These are phyloP conservation scores for Zygoascus hellenicus DNA, from an alignment of 1,139 yeast species.

Conservation along the genomic window DNA sequence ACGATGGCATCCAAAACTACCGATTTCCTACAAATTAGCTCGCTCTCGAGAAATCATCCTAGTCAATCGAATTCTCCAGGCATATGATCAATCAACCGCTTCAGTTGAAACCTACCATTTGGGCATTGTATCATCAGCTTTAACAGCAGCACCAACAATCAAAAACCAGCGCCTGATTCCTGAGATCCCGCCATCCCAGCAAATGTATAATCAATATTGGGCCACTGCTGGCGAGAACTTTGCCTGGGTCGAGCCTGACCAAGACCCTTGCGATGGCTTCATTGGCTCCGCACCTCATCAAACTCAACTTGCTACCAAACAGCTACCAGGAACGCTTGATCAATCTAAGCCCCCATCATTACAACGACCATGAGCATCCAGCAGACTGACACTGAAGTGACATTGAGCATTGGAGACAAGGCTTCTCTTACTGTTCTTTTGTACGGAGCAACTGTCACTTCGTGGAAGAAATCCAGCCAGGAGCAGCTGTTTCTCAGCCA, in stretches of 20 bases:
- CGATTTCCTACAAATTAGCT: slow-evolving; percentile 9
- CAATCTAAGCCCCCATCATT: neutral
- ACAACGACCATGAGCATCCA: slow-evolving; percentile 47
- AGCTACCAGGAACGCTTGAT: too few species aligned
- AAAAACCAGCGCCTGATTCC: slow-evolving; percentile 8
- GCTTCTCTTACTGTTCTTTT: slow-evolving; percentile 64
- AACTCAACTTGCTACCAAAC: slow-evolving; percentile 9
- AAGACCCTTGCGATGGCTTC: slow-evolving; percentile 55
- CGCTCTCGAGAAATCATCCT: slow-evolving; percentile 16
- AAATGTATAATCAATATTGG: slow-evolving; percentile 69
- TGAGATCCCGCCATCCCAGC: slow-evolving; percentile 4
- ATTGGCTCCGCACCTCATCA: slow-evolving; percentile 2
- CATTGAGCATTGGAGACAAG: slow-evolving; percentile 51
- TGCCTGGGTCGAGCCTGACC: slow-evolving; percentile 77
- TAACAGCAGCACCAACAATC: slow-evolving; percentile 2
- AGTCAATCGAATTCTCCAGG: slow-evolving; percentile 19
- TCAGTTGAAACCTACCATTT: slow-evolving; percentile 19
- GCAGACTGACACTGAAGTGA: slow-evolving; percentile 58
- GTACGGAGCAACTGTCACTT: slow-evolving; percentile 81
- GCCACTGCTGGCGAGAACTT: slow-evolving; percentile 67
- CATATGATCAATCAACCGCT: slow-evolving; percentile 18
- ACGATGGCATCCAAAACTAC: slow-evolving; percentile 12
- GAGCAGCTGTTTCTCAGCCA: slow-evolving; percentile 63
- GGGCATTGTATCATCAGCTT: neutral
- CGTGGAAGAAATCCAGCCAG: slow-evolving; percentile 66